phyloP scores from a whole-genome alignment of 495 filamentous ascomycete genomes.

The Pyrenopolyporus hunteri region DNA sequence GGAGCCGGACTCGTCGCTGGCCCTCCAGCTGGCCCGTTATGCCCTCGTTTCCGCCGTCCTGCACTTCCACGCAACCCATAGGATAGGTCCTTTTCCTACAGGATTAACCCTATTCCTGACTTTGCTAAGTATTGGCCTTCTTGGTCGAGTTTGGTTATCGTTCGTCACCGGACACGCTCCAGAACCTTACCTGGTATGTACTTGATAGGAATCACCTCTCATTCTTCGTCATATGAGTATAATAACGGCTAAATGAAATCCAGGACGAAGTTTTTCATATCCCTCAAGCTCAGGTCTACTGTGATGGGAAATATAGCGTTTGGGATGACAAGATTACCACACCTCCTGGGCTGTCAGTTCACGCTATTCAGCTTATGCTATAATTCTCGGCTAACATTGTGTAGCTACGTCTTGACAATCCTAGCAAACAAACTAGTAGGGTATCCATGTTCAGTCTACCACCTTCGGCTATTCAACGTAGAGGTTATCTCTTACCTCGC shows the following conservation, averaged over 20 bases:
- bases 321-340: constrained; percentile 99
- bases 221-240: background rate
- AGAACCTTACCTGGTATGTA: constrained; percentile 79
- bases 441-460: constrained; percentile 50
- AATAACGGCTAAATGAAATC: constrained; percentile 17
- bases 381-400: background rate
- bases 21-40: constrained; percentile 16
- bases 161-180: constrained; percentile 61
- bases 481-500: constrained; percentile 47
- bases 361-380: background rate
- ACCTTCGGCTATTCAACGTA: constrained; percentile 60
- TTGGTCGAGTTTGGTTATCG: constrained; percentile 41
- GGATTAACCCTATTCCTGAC: constrained; percentile 3
- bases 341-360: constrained; percentile 80
- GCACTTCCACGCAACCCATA: constrained; percentile 15
- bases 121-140: background rate
- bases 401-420: constrained; percentile 63
- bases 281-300: constrained; percentile 88
- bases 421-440: constrained; percentile 42
- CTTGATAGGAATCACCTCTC: background rate
- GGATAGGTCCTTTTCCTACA: background rate
- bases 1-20: constrained; percentile 8
- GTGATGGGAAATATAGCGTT: constrained; percentile 68
- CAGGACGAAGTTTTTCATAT: constrained; percentile 97
- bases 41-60: constrained; percentile 11